Conservation (phyloP, 371 early-diverging fungal species). For the Dichotomocladium elegans region DNA sequence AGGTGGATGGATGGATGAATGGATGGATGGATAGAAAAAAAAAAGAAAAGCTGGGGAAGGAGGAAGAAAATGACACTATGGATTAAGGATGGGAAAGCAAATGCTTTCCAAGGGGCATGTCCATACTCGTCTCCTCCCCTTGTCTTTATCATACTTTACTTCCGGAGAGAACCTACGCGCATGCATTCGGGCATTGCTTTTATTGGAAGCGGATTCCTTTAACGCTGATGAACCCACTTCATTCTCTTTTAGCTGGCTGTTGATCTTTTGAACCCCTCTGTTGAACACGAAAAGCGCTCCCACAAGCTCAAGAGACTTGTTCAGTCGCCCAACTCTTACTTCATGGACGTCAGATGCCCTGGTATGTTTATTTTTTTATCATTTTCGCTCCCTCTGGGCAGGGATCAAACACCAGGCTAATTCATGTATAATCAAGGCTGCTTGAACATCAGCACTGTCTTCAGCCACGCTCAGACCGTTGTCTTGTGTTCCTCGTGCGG, state of each 20-base stretch:
- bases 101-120: too few species aligned
- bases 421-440: slow-evolving; percentile 84
- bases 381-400: too few species aligned
- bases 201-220: too few species aligned
- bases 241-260: slow-evolving; percentile 97
- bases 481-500: slow-evolving; percentile 94
- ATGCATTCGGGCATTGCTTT: too few species aligned
- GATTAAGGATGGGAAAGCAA: neutral
- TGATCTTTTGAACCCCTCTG: slow-evolving; percentile 97
- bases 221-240: too few species aligned
- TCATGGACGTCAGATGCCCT: slow-evolving; percentile 99
- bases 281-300: slow-evolving; percentile 86
- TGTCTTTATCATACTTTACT: neutral
- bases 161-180: neutral
- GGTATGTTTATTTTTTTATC: too few species aligned
- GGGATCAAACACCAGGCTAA: too few species aligned
- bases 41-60: too few species aligned
- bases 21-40: slow-evolving; percentile 15
- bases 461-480: slow-evolving; percentile 98
- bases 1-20: too few species aligned
- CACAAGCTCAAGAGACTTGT: slow-evolving; percentile 99
- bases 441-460: slow-evolving; percentile 93
- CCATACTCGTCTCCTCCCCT: neutral
- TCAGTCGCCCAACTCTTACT: slow-evolving; percentile 98
- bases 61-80: neutral